Percentiles rank a stretch among this genome's conserved stretches.
Evolutionary conservation across 2,329 filamentous ascomycete genomes (phyloP).

Genomic region (Fusarium algeriense): DNA sequence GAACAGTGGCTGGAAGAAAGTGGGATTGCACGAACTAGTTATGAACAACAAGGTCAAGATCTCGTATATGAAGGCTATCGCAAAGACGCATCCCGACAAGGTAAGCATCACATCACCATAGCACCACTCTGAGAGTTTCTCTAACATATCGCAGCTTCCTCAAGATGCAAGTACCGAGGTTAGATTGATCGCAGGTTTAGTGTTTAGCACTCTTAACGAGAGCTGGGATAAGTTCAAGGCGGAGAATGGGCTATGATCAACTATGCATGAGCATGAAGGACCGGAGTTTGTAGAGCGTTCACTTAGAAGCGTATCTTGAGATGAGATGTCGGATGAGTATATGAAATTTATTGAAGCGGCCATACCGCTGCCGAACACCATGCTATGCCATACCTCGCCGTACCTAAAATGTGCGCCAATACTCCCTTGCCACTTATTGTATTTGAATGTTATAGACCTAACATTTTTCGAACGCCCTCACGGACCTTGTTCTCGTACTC

Average conservation of each 20-base stretch:
- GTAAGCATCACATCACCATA: slow-evolving; percentile 63
- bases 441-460: slow-evolving; percentile 71
- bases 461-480: slow-evolving; percentile 81
- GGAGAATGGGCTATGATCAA: slow-evolving; percentile 71
- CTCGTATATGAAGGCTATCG: slow-evolving; percentile 98
- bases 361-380: slow-evolving; percentile 44
- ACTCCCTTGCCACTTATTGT: slow-evolving; percentile 33
- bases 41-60: slow-evolving; percentile 97
- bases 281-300: slow-evolving; percentile 47
- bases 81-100: slow-evolving; percentile 98
- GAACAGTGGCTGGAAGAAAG: slow-evolving; percentile 94
- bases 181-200: slow-evolving; percentile 72
- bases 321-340: slow-evolving; percentile 31
- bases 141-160: slow-evolving; percentile 62
- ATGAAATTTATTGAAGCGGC: slow-evolving; percentile 42
- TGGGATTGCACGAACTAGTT: slow-evolving; percentile 92
- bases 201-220: slow-evolving; percentile 78
- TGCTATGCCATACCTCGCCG: slow-evolving; percentile 39
- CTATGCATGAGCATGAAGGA: slow-evolving; percentile 34
- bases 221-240: slow-evolving; percentile 80
- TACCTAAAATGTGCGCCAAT: slow-evolving; percentile 42
- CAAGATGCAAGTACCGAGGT: slow-evolving; percentile 75
- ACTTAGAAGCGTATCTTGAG: slow-evolving; percentile 39
- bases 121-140: neutral
- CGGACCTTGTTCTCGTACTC: slow-evolving; percentile 91